These are phyloP conservation scores for Clonostachys byssicola DNA, from an alignment of 2,329 filamentous ascomycete species.

Conservation along the genomic window DNA sequence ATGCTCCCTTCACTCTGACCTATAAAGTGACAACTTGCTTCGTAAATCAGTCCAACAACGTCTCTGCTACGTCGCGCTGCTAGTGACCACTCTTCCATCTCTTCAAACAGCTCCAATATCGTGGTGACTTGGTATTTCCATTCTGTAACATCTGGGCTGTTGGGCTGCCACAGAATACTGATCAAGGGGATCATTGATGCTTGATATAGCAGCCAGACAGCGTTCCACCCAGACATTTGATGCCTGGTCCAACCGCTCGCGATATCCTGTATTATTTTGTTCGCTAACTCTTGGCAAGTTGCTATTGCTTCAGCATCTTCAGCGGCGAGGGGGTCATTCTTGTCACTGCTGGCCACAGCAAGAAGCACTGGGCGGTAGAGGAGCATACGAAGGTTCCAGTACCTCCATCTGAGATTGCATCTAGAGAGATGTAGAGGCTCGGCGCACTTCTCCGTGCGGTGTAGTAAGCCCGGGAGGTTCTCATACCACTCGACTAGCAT, in stretches of 20 bases:
- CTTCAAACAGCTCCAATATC: slow-evolving; percentile 56
- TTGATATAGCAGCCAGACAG: slow-evolving; percentile 78
- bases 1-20: too few relatives aligned
- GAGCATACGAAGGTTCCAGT: slow-evolving; percentile 73
- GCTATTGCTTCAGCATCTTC: slow-evolving; percentile 66
- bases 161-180: slow-evolving; percentile 65
- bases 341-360: slow-evolving; percentile 50
- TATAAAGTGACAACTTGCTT: slow-evolving; percentile 37
- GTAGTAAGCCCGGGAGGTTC: slow-evolving; percentile 61
- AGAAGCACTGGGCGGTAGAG: slow-evolving; percentile 71
- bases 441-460: slow-evolving; percentile 62
- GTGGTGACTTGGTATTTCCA: slow-evolving; percentile 56
- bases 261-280: slow-evolving; percentile 69
- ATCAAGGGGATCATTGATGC: slow-evolving; percentile 76
- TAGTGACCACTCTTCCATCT: slow-evolving; percentile 61
- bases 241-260: slow-evolving; percentile 65
- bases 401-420: slow-evolving; percentile 78
- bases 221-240: slow-evolving; percentile 77
- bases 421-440: slow-evolving; percentile 69
- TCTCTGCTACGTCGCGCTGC: slow-evolving; percentile 59
- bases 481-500: slow-evolving; percentile 71
- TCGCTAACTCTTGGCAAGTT: slow-evolving; percentile 65
- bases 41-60: slow-evolving; percentile 60
- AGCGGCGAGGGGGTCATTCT: slow-evolving; percentile 43
- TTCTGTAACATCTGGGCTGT: slow-evolving; percentile 39